Percentiles rank a stretch among this genome's conserved stretches.
These are phyloP conservation scores for Chamaenerion angustifolium DNA, from an alignment of 345 rosid species.

Conservation along the genomic window DNA sequence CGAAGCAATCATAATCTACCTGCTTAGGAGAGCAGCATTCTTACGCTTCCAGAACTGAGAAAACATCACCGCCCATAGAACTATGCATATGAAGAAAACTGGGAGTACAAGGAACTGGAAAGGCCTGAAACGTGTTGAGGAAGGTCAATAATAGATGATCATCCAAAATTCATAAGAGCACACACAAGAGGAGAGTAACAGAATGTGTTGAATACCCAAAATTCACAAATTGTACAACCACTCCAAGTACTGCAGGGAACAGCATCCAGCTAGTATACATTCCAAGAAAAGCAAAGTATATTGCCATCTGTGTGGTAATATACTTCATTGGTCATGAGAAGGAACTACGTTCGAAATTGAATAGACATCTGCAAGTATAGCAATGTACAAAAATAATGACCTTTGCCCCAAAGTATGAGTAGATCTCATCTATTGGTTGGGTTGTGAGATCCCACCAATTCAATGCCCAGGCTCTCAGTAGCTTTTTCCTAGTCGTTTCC, in stretches of 20 bases:
- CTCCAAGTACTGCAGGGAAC: conserved; percentile 65
- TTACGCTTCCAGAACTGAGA: conserved; percentile 97
- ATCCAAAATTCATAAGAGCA: neutral
- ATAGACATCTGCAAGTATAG: neutral
- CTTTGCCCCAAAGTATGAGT: conserved; percentile 78
- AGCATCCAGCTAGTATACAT: conserved; percentile 77
- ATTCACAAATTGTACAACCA: conserved; percentile 51
- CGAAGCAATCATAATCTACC: conserved; percentile 18
- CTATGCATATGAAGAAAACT: conserved; percentile 46
- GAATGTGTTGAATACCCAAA: conserved; percentile 36
- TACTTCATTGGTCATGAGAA: neutral
- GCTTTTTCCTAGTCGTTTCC: conserved; percentile 59
- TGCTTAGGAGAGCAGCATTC: conserved; percentile 61
- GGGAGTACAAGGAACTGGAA: conserved; percentile 70
- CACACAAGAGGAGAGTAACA: neutral
- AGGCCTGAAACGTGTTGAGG: conserved; percentile 23
- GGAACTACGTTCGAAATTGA: neutral
- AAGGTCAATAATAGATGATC: no score
- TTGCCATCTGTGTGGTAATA: conserved; percentile 44
- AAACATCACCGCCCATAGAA: conserved; percentile 78
- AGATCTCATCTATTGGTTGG: conserved; percentile 78
- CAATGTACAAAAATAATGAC: conserved; percentile 12
- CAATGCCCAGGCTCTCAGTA: conserved; percentile 64
- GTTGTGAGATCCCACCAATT: conserved; percentile 58
- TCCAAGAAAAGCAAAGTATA: conserved; percentile 80